Evolutionary conservation across 73 alveolate species (phyloP).

Genomic region (Tetrahymena elliotti): DNA sequence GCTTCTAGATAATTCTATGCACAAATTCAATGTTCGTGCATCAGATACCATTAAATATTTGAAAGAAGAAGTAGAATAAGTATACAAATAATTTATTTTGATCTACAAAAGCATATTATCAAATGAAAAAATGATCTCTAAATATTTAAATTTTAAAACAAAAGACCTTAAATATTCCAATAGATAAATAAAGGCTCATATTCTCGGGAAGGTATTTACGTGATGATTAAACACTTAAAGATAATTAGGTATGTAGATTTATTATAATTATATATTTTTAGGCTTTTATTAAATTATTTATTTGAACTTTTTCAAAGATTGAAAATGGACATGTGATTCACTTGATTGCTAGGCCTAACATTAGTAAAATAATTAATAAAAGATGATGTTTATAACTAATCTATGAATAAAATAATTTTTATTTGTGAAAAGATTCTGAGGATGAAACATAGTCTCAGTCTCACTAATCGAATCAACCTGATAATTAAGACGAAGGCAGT

Average conservation of each 20-base stretch:
- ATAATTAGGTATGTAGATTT: background rate
- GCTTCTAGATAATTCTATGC: background rate
- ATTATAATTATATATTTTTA: background rate
- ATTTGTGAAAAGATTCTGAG: background rate
- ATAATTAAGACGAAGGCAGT: background rate
- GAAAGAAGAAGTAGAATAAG: background rate
- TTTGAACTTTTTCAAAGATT: conserved; percentile 33
- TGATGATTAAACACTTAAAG: background rate
- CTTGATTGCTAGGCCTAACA: conserved; percentile 71
- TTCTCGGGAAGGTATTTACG: background rate
- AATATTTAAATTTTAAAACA: background rate
- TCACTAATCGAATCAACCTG: conserved; percentile 18
- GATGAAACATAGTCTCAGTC: conserved; percentile 40
- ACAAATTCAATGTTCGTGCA: background rate
- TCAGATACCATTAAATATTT: background rate
- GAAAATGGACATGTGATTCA: conserved; percentile 78
- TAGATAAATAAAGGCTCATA: background rate
- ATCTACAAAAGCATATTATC: background rate
- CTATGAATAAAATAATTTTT: conserved; percentile 1
- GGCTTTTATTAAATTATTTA: background rate
- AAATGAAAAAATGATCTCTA: background rate
- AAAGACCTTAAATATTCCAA: background rate
- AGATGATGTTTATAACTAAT: conserved; percentile 1
- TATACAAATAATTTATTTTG: background rate
- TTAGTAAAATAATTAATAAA: conserved; percentile 26